Evolutionary conservation across 306 rosid genomes (phyloP).

Genomic region (Heteromeles arbutifolia): DNA sequence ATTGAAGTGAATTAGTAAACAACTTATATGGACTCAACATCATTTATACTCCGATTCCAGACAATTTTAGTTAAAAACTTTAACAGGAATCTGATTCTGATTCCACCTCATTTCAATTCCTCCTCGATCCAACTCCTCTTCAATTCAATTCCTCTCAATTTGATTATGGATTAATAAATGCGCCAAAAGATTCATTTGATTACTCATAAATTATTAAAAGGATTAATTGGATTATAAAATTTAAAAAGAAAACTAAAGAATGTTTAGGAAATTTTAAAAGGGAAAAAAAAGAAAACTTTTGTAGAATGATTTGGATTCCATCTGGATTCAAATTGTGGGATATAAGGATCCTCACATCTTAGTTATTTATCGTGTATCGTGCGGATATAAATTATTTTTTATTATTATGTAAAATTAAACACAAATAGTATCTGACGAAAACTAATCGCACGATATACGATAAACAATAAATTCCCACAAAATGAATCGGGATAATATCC

Average conservation of each 20-base stretch:
- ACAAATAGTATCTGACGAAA: rapidly evolving
- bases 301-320: not conserved
- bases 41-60: no score
- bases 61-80: no score
- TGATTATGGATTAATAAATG: no score
- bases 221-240: not conserved
- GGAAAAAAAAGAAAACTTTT: not conserved
- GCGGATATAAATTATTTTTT: rapidly evolving
- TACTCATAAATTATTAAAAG: not conserved
- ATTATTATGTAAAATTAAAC: no score
- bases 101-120: no score
- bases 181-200: not conserved
- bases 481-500: rapidly evolving
- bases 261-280: not conserved
- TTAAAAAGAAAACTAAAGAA: not conserved
- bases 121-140: no score
- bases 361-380: no score
- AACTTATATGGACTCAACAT: no score
- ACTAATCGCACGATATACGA: rapidly evolving
- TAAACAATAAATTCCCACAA: rapidly evolving
- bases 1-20: no score
- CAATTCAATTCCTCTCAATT: no score
- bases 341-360: rapidly evolving
- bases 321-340: no score
- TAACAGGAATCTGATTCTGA: no score